Percentiles rank a stretch among this genome's conserved stretches.
Evolutionary conservation across 1,139 yeast genomes (phyloP).

Genomic region (Spathaspora sp.): DNA sequence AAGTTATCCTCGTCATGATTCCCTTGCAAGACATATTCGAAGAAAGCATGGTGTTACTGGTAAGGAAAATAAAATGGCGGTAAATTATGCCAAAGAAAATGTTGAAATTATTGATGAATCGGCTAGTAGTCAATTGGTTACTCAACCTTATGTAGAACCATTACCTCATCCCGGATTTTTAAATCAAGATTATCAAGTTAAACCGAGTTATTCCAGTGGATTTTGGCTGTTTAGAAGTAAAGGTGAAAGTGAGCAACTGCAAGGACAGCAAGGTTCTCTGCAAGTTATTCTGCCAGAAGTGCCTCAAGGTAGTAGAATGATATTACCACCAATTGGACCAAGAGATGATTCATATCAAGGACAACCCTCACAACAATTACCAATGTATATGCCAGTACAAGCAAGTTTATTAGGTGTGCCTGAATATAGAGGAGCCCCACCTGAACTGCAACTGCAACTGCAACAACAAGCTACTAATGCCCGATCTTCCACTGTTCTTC

Average conservation of each 20-base stretch:
- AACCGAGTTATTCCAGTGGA: conserved; percentile 29
- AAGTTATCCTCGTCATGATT: conserved; percentile 48
- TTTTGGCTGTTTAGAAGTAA: conserved; percentile 13
- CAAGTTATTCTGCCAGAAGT: conserved; percentile 6
- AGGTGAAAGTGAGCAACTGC: conserved; percentile 7
- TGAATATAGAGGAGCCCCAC: not conserved
- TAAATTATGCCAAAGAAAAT: conserved; percentile 47
- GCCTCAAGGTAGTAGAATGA: not conserved
- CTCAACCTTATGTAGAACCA: conserved; percentile 18
- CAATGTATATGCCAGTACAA: conserved; percentile 1
- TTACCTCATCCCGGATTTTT: conserved; percentile 34
- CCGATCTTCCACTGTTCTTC: conserved; percentile 7
- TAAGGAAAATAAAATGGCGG: conserved; percentile 47
- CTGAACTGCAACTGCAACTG: not conserved
- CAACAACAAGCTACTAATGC: not conserved
- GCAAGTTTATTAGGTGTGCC: conserved; percentile 1
- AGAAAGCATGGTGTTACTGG: conserved; percentile 50
- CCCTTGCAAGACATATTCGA: conserved; percentile 46
- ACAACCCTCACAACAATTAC: not conserved
- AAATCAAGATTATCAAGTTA: conserved; percentile 29
- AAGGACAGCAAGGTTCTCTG: conserved; percentile 9
- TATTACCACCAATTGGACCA: not conserved
- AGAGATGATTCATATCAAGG: conserved; percentile 3
- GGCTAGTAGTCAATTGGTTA: conserved; percentile 6
- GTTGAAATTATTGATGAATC: conserved; percentile 40